Base-by-base conservation (phyloP, 768 basidiomycete genomes). In the Suillus subaureus region DNA sequence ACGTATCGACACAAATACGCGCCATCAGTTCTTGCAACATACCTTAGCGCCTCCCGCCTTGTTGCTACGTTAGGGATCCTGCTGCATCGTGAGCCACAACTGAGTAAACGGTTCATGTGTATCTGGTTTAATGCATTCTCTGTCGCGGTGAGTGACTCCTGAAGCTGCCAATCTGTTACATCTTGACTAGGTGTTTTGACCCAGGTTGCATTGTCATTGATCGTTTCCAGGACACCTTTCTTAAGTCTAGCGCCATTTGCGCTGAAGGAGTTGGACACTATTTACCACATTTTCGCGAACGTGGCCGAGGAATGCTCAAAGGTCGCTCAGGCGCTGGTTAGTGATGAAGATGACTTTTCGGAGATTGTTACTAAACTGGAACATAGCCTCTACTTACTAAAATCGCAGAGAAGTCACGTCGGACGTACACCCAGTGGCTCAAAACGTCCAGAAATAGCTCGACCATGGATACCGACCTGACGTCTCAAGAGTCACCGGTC, bases 81-180 rank as follows among this genome's bases (percentile, higher is more conserved):
- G 28, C 88, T 84, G 72, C 78, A 83, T 45, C 81, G 84, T 66
- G 85, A 89, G 71, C 83, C 86, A 9, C 84, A 87, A 68, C 75
- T 91, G 60, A 86, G 85, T 67, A 83, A 83, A 61, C 83, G 91
- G 37, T 89, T 90, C 69, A 82, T 89, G 74, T 84, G 87, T 72
- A 86, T 90, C 70, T 93, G 91, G 90, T 88, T 89, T 65, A 90
- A 92, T 70, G 81, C 85, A 23, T 90, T 90, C 73, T 90, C 90
- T 52, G 88, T 88, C 9, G 87, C 87, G 65, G 90, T 90, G 73
- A 76, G 88, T 80, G 51, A 66, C 51, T 56, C 37, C 16, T 39
- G 42, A 51, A 40, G 9, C 61, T 40, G 28, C 16, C 11, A n/a
- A 40, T 18, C 49, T 69, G n/a, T 21, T 37, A 12, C 43, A 64